Base-by-base conservation (phyloP, 2,329 filamentous ascomycete species). In the Penicillium sp. region DNA sequence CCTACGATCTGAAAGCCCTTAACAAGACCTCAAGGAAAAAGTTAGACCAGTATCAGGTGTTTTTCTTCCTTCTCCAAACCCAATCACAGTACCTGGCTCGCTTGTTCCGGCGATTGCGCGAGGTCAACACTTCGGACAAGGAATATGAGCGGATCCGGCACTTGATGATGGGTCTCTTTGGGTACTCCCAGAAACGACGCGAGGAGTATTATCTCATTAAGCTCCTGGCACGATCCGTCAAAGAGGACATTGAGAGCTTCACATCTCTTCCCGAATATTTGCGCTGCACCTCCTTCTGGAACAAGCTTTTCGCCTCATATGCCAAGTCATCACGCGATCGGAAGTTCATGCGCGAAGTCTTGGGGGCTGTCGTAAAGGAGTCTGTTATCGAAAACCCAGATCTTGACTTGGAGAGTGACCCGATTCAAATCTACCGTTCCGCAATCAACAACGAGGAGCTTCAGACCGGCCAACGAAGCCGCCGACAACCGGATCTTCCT, bases 391-490 rank as follows among this genome's bases (percentile, higher is more conserved):
- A 96, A 53, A 94, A 97, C 65, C 87, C 92, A 13, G 88, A 88
- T 5, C 81, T 99, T 34, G 93, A 99, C 71, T 81, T 99, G 27
- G 94, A 99, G 75, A 97, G 93, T 72, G 94, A 99, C 70, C 94
- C 94, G 0, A 88, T 97, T 80, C 93, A 97, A 67, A 99, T 99
- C 56, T 97, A 99, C 76, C 86, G 90, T 41, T 94, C 92, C 5
- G 88, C 91, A 15, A 95, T 99, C 77, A 97, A 95, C 78, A 96
- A 99, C 67, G 93, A 97, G 74, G 94, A 99, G 76, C 85, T 99
- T 25, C 87, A 91, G 19, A 99, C 94, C 0, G 94, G 94, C 5
- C 86, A 87, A 63, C 86, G 91, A 21, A 96, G 92, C 72, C 84
- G 84, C 49, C 84, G 94, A 60, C 89, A 87, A 34, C 85, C 91